Evolutionary conservation across 495 filamentous ascomycete species (phyloP).

Genomic region (Darksidea phi): DNA sequence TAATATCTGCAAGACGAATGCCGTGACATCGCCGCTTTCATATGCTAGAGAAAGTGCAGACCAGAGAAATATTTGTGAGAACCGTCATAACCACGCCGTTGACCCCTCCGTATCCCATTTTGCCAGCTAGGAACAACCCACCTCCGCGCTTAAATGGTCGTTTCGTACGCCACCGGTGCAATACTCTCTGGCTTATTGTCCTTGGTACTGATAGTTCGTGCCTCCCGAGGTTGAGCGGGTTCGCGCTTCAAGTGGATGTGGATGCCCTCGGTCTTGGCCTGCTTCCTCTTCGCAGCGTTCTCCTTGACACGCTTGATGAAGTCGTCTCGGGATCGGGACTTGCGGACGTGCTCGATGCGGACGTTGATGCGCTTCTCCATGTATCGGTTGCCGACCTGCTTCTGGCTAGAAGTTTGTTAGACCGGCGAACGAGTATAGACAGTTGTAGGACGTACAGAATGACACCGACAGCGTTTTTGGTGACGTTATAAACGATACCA

Average conservation of each 20-base stretch:
- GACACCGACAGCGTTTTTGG: constrained; percentile 91
- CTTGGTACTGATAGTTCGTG: constrained; percentile 70
- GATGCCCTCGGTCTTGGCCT: constrained; percentile 85
- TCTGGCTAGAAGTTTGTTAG: constrained; percentile 56
- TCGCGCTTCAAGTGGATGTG: constrained; percentile 90
- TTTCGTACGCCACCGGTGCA: constrained; percentile 91
- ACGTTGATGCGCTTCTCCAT: constrained; percentile 99
- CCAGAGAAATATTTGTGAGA: constrained; percentile 24
- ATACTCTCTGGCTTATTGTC: constrained; percentile 87
- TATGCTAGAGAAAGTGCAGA: constrained; percentile 32
- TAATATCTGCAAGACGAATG: constrained; percentile 23
- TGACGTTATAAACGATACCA: constrained; percentile 96
- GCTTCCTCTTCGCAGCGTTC: constrained; percentile 85
- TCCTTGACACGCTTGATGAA: constrained; percentile 94
- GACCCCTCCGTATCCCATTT: constrained; percentile 30
- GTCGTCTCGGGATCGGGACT: constrained; percentile 89
- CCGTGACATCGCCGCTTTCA: constrained; percentile 22
- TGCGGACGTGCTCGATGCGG: constrained; percentile 94
- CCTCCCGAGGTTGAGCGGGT: constrained; percentile 74
- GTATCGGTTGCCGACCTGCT: constrained; percentile 96
- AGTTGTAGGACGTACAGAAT: constrained; percentile 57
- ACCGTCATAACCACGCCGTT: constrained; percentile 31
- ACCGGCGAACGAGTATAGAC: not conserved
- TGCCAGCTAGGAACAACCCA: constrained; percentile 7
- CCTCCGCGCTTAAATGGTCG: constrained; percentile 74